Base-by-base conservation (phyloP, 345 rosid species). In the Eucalyptus cloeziana region DNA sequence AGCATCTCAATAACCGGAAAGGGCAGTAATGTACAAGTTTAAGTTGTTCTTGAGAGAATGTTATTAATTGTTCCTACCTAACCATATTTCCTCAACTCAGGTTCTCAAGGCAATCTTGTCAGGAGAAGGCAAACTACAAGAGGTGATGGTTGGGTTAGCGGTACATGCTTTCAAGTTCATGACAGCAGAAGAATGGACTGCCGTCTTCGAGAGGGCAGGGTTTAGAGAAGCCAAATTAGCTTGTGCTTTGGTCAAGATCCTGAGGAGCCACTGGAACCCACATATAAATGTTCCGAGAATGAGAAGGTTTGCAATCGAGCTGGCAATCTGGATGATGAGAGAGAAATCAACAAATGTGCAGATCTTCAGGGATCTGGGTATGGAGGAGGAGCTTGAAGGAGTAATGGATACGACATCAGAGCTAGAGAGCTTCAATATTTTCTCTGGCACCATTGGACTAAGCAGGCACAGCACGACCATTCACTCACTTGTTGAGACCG, bases 301-400 rank as follows among this genome's bases (percentile, higher is more conserved):
- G 86, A 91, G 97, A 83, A 93, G 97, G 88, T 95, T 95, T 91
- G 91, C 93, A 69, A 91, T 95, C 60, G 96, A 97, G 94, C 80
- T 96, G 89, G 96, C 94, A 56, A 93, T 95, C 37, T 92, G 97
- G 93, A 95, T 97, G 98, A 95, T 97, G 96, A 92, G 89, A 90
- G 93, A 91, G 88, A 92, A 92, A 86, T 86, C 25, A 25, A 87
- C 71, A 54, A 94, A 90, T 87, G 87, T 89, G 17, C 67, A 25
- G 25, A 89, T 89, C 71, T 94, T 95, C 76, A 91, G 89, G 88
- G 91, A 92, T 7, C 88, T 94, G 86, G 93, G 96, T 24, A 80
- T 97, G 94, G 94, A 95, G 90, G 89, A 87, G 89, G 95, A 92
- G 90, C 92, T 95, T 30, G 94, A 93, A 67, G 89, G 90, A 86